Evolutionary conservation across 441 rosid species (phyloP).

Genomic region (Isatis lusitanica): DNA sequence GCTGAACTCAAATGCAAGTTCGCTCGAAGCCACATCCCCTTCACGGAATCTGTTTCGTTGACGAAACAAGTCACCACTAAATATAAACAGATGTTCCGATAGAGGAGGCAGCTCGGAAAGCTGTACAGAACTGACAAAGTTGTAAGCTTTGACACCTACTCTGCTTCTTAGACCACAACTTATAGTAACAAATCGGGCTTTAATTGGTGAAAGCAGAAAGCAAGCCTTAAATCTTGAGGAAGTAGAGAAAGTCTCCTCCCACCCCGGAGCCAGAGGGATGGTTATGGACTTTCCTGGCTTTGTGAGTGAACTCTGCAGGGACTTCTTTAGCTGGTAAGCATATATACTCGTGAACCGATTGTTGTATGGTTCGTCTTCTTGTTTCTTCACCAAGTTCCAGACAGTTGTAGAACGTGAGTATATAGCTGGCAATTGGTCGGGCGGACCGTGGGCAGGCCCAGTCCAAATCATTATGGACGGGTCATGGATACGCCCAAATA

Average conservation of each 20-base stretch:
- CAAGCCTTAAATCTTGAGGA: slow-evolving; percentile 20
- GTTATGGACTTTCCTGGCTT: not conserved
- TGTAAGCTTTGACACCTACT: not conserved
- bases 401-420: slow-evolving; percentile 3
- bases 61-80: not conserved
- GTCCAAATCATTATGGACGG: no score
- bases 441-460: no score
- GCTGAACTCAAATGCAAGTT: slow-evolving; percentile 3
- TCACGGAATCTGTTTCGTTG: not conserved
- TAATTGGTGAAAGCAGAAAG: not conserved
- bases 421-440: no score
- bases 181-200: not conserved
- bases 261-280: not conserved
- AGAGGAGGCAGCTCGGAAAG: not conserved
- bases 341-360: not conserved
- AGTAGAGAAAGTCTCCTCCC: not conserved
- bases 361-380: not conserved
- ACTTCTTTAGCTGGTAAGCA: not conserved
- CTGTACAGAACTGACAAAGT: not conserved
- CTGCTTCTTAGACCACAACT: not conserved
- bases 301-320: slow-evolving; percentile 2
- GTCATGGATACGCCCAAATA: no score
- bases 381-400: not conserved
- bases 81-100: slow-evolving; percentile 9
- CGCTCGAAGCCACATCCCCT: not conserved